A percentile compares a stretch with the other conserved stretches of the same genome.
Conservation (phyloP, 169 alveolate species). For the Perkinsus marinus region DNA sequence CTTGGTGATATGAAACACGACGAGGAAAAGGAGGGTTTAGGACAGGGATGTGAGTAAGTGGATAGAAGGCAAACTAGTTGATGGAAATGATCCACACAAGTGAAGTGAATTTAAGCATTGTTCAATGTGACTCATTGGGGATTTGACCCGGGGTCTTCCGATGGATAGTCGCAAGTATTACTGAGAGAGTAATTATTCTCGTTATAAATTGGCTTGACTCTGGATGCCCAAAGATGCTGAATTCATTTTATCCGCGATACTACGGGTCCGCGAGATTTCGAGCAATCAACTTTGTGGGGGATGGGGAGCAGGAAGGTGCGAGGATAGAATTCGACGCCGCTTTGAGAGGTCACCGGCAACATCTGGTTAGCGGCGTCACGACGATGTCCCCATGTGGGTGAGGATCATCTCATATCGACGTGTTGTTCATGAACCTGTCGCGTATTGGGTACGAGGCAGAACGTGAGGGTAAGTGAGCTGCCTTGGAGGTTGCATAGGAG, state of each 20-base stretch:
- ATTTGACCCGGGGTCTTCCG: too few relatives aligned
- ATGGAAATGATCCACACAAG: too few relatives aligned
- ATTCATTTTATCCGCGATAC: not conserved
- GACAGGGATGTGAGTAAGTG: conserved; percentile 38
- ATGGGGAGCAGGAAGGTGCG: not conserved
- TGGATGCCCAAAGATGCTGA: not conserved
- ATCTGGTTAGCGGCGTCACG: not conserved
- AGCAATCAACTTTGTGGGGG: conserved; percentile 58
- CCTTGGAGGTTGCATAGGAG: not conserved
- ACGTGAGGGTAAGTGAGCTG: not conserved
- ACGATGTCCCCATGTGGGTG: too few relatives aligned
- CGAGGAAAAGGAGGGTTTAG: conserved; percentile 14
- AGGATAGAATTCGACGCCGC: not conserved
- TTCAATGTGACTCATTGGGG: too few relatives aligned
- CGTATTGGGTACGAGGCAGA: too few relatives aligned
- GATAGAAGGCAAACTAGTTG: conserved; percentile 19
- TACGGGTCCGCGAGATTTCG: conserved; percentile 40
- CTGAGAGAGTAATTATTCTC: too few relatives aligned
- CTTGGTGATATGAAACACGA: not conserved
- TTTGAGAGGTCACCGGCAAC: not conserved
- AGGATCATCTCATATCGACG: too few relatives aligned
- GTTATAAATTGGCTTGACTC: not conserved
- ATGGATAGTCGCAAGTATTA: too few relatives aligned
- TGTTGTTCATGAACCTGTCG: too few relatives aligned
- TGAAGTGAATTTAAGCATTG: too few relatives aligned